Evolutionary conservation across 306 rosid genomes (phyloP).

Genomic region (Fragaria vesca): DNA sequence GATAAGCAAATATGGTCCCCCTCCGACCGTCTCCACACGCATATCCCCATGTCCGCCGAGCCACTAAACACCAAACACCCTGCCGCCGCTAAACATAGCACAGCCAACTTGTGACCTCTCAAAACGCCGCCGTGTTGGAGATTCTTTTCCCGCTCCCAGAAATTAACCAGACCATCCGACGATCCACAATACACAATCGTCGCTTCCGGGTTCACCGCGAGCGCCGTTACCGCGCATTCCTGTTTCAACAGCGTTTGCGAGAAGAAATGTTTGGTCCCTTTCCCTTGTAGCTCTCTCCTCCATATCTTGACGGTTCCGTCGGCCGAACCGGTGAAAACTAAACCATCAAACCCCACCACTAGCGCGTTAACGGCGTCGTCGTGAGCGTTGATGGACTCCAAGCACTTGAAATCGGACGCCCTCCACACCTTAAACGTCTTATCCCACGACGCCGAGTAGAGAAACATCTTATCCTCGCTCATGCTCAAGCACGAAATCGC

Average conservation of each 20-base stretch:
- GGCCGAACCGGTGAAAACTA: slow-evolving; percentile 81
- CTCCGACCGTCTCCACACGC: slow-evolving; percentile 64
- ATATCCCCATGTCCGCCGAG: slow-evolving; percentile 81
- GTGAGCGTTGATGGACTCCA: slow-evolving; percentile 79
- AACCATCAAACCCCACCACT: slow-evolving; percentile 49
- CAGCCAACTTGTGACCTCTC: slow-evolving; percentile 70
- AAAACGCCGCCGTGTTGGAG: slow-evolving; percentile 51
- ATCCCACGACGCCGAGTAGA: slow-evolving; percentile 94
- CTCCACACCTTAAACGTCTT: slow-evolving; percentile 87
- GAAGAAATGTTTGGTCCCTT: slow-evolving; percentile 79
- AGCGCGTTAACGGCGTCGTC: slow-evolving; percentile 82
- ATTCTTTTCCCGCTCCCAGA: slow-evolving; percentile 54
- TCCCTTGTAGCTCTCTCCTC: slow-evolving; percentile 81
- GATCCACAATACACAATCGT: slow-evolving; percentile 56
- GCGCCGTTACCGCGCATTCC: slow-evolving; percentile 71
- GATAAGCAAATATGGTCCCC: slow-evolving; percentile 48
- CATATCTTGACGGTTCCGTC: slow-evolving; percentile 83
- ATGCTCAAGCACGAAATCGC: slow-evolving; percentile 71
- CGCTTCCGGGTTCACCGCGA: slow-evolving; percentile 46
- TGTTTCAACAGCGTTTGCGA: slow-evolving; percentile 68
- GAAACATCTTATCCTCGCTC: slow-evolving; percentile 52
- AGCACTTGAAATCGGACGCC: slow-evolving; percentile 60
- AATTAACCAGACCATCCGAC: slow-evolving; percentile 74
- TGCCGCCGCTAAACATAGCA: slow-evolving; percentile 58
- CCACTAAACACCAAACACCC: slow-evolving; percentile 72